Base-by-base conservation (phyloP, 257 asterid species). In the Thymus mandschuricus region DNA sequence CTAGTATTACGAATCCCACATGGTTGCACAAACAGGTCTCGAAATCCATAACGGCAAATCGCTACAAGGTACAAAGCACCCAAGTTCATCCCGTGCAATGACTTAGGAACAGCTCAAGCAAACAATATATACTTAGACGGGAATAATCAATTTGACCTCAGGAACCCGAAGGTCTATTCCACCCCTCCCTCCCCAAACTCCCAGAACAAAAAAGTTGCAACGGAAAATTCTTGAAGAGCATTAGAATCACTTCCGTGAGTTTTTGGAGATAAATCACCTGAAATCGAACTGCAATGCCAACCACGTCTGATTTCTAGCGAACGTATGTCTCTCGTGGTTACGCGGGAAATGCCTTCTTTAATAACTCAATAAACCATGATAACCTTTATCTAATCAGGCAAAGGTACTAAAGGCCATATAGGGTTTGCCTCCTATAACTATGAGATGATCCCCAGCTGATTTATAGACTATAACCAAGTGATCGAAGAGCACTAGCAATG, bases 1-100 rank as follows among this genome's bases (percentile, higher is more conserved):
- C 40, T 1, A 35, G 40, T 41, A 4, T 13, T 28, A 63, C 21
- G 54, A 63, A 52, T 40, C 27, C 65, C 27, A 48, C 28, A 66
- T 65, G 51, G 60, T 38, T 38, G 40, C 3, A 35, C 3, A 35
- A 3, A 49, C 74, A 58, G 48, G 34, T 29, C 13, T 13, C 56
- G 41, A 50, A 35, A 38, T 69, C 11, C 33, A 58, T 52, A 43
- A 11, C 12, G 35, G 11, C 12, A 54, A 34, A 11, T 38, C 74
- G 28, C 44, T 48, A 66, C 30, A 51, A 30, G 63, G 34, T 15
- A 74, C 46, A 48, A 63, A 66, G 64, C 66, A 30, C 66, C 44
- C 3, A 4, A 8, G 52, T 9, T 64, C 38, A 15, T 63, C 7
- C 3, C 34, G 21, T 21, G 21, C 21, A 21, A 21, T 21, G 21